A percentile compares a stretch with the other conserved stretches of the same genome.
Evolutionary conservation across 768 basidiomycete genomes (phyloP).

Genomic region (Auriculariales sp.): DNA sequence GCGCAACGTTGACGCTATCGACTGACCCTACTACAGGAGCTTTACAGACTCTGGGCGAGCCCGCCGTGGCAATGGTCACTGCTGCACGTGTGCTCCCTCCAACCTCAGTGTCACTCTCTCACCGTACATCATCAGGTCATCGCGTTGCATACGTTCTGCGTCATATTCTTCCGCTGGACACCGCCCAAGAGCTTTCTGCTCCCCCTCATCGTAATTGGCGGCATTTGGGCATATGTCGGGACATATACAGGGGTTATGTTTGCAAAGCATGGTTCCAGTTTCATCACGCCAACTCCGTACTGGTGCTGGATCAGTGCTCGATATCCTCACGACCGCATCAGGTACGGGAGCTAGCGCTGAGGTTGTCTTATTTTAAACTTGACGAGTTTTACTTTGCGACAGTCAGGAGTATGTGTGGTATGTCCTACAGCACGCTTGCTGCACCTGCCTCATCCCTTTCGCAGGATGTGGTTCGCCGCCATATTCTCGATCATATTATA

Average conservation of each 20-base stretch:
- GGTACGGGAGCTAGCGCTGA: neutral
- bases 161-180: slow-evolving; percentile 8
- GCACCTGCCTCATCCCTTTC: neutral
- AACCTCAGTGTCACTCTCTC: neutral
- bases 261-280: neutral
- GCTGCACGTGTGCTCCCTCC: neutral
- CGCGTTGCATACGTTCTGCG: slow-evolving; percentile 7
- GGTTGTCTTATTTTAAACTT: too few relatives aligned
- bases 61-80: neutral
- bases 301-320: slow-evolving; percentile 7
- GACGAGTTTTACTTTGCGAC: too few relatives aligned
- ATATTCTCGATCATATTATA: slow-evolving; percentile 7
- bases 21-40: neutral
- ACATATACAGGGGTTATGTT: neutral
- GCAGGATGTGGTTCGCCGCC: slow-evolving; percentile 8
- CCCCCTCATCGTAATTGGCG: slow-evolving; percentile 2
- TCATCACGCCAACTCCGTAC: slow-evolving; percentile 6
- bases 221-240: slow-evolving; percentile 7
- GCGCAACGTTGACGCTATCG: neutral
- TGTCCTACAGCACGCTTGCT: too few relatives aligned
- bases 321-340: slow-evolving; percentile 2
- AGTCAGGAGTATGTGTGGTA: too few relatives aligned
- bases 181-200: slow-evolving; percentile 5
- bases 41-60: neutral
- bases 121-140: slow-evolving; percentile 3